Evolutionary conservation across 805 yeast genomes (phyloP).

Genomic region (Nakazawaea wyomingensis): DNA sequence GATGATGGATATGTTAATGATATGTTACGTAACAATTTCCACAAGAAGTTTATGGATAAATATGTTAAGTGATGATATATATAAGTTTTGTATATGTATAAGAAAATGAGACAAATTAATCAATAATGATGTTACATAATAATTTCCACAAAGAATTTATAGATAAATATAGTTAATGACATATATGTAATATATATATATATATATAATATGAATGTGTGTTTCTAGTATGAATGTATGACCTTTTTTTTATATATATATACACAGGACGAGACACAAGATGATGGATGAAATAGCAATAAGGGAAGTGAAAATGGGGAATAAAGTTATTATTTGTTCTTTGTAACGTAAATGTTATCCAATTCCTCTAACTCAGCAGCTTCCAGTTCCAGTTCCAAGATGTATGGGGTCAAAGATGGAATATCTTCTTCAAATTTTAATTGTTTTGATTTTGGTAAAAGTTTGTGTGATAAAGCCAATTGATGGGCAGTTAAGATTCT

Average conservation of each 20-base stretch:
- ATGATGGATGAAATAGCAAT: neutral
- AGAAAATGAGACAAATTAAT: too few relatives aligned
- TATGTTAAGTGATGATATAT: conserved; percentile 30
- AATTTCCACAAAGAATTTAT: conserved; percentile 28
- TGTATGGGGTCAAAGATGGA: conserved; percentile 80
- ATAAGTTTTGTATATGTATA: too few relatives aligned
- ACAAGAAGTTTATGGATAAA: conserved; percentile 35
- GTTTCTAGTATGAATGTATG: neutral
- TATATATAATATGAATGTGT: neutral
- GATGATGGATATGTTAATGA: conserved; percentile 23
- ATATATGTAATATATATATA: neutral
- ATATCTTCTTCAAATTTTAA: conserved; percentile 74
- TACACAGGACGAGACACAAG: too few relatives aligned
- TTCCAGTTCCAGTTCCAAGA: conserved; percentile 93
- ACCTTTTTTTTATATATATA: neutral
- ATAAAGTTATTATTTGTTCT: conserved; percentile 12
- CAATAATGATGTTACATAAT: conserved; percentile 32
- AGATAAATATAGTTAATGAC: neutral
- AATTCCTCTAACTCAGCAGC: conserved; percentile 81
- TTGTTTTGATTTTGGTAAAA: conserved; percentile 77
- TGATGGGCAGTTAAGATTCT: conserved; percentile 93
- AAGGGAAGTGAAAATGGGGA: neutral
- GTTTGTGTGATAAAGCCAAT: conserved; percentile 73
- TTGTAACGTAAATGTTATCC: conserved; percentile 59
- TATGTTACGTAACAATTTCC: conserved; percentile 34